Percentiles rank a stretch among this genome's conserved stretches.
These are phyloP conservation scores for Acanthochlamys bracteata DNA, from an alignment of 106 monocot genomes.

Conservation along the genomic window DNA sequence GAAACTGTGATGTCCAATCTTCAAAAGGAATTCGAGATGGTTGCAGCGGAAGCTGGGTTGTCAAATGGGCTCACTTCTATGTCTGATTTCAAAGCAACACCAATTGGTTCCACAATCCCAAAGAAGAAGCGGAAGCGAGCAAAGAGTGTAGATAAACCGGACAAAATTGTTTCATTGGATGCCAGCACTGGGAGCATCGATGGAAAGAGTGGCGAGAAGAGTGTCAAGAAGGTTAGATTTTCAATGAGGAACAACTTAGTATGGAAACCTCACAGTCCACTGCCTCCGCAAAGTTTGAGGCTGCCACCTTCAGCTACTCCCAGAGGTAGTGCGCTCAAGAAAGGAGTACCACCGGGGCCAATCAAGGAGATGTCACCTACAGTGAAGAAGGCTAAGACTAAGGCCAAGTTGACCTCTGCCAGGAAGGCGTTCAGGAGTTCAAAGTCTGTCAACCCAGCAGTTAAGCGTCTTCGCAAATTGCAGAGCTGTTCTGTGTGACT, in stretches of 20 bases:
- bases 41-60: conserved; percentile 78
- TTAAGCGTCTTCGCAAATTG: conserved; percentile 56
- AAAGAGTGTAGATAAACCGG: conserved; percentile 21
- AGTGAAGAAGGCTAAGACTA: conserved; percentile 42
- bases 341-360: conserved; percentile 79
- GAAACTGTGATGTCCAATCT: conserved; percentile 68
- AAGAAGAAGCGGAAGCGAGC: conserved; percentile 70
- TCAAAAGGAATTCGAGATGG: conserved; percentile 82
- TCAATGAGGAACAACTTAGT: conserved; percentile 88
- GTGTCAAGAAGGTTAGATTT: conserved; percentile 79
- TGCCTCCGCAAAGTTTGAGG: conserved; percentile 87
- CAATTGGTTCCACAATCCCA: conserved; percentile 7
- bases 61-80: background rate
- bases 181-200: conserved; percentile 6
- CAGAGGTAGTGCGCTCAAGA: conserved; percentile 91
- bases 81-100: conserved; percentile 8
- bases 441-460: conserved; percentile 38
- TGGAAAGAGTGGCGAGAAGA: conserved; percentile 45
- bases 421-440: conserved; percentile 47
- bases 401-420: conserved; percentile 29
- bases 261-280: conserved; percentile 85
- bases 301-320: conserved; percentile 83
- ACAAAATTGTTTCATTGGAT: background rate
- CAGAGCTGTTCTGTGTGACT: conserved; percentile 44
- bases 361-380: conserved; percentile 43